These are phyloP conservation scores for Combretum micranthum DNA, from an alignment of 345 rosid species.

Conservation along the genomic window DNA sequence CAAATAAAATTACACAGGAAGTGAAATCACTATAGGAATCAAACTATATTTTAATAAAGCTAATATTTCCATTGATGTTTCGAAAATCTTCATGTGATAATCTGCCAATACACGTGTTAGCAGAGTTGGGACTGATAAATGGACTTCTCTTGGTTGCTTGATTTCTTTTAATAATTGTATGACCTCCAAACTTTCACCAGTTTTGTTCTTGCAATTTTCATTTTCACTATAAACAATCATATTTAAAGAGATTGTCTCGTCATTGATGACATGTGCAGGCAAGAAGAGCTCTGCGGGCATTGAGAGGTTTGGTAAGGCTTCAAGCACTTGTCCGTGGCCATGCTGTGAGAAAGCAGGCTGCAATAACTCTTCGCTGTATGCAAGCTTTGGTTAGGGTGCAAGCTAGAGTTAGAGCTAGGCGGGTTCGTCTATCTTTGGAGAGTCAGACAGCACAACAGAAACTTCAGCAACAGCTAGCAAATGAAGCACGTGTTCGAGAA, in stretches of 20 bases:
- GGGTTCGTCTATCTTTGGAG: conserved; percentile 89
- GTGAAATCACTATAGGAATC: too few species aligned
- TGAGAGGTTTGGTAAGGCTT: conserved; percentile 94
- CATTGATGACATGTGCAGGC: conserved; percentile 36
- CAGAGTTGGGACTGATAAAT: too few species aligned
- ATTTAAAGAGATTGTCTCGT: too few species aligned
- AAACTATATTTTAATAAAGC: too few species aligned
- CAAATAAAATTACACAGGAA: too few species aligned
- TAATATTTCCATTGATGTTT: too few species aligned
- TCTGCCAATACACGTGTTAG: too few species aligned
- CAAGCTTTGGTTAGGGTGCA: conserved; percentile 99
- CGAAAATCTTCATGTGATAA: too few species aligned
- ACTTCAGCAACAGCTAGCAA: conserved; percentile 71
- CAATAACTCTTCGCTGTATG: conserved; percentile 98
- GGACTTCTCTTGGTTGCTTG: too few species aligned
- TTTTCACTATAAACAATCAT: conserved; percentile 5
- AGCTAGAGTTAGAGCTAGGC: conserved; percentile 97
- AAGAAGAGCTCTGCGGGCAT: conserved; percentile 94
- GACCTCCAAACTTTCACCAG: conserved; percentile 1
- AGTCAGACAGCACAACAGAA: conserved; percentile 71
- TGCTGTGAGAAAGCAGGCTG: conserved; percentile 99
- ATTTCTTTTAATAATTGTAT: too few species aligned
- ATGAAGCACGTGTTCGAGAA: conserved; percentile 79
- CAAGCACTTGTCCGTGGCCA: conserved; percentile 99
- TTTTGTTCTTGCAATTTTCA: conserved; percentile 1